phyloP scores from a whole-genome alignment of 1,284 basidiomycete species.

The Cutaneotrichosporon mucoides region DNA sequence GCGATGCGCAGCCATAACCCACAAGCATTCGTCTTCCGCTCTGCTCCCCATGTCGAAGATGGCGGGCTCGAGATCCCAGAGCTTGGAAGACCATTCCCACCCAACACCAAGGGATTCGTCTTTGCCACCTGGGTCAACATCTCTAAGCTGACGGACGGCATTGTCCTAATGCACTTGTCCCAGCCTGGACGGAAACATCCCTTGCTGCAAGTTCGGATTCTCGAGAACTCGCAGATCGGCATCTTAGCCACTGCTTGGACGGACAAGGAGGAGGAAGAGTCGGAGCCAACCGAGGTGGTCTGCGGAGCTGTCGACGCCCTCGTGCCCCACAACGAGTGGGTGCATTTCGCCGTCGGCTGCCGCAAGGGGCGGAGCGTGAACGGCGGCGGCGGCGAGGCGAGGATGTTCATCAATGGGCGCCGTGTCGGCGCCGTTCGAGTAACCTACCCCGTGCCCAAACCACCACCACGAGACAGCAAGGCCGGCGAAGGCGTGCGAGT shows the following conservation, averaged over 20 bases:
- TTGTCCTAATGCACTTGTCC: constrained; percentile 42
- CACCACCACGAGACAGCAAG: neutral
- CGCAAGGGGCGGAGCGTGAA: constrained; percentile 25
- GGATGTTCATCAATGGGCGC: constrained; percentile 41
- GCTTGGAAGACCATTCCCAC: constrained; percentile 38
- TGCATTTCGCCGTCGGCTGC: constrained; percentile 42
- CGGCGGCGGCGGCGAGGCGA: constrained; percentile 28
- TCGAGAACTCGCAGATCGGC: constrained; percentile 48
- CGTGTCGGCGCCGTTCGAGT: constrained; percentile 40
- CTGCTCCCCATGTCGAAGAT: constrained; percentile 20
- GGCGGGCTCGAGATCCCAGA: constrained; percentile 39
- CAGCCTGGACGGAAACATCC: constrained; percentile 23
- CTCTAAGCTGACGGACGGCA: constrained; percentile 37
- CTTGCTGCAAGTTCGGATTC: constrained; percentile 35
- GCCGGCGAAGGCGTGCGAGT: constrained; percentile 10
- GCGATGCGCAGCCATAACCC: constrained; percentile 41
- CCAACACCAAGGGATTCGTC: constrained; percentile 39
- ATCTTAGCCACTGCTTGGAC: constrained; percentile 26
- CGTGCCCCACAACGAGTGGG: constrained; percentile 46
- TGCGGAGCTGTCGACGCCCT: constrained; percentile 43
- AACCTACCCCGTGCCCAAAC: constrained; percentile 31
- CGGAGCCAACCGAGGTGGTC: constrained; percentile 32
- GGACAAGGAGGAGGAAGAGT: constrained; percentile 7
- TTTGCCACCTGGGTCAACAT: constrained; percentile 46
- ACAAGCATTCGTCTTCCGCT: constrained; percentile 38